Conservation (phyloP, 2,329 filamentous ascomycete species). For the Hypocreales sp. region DNA sequence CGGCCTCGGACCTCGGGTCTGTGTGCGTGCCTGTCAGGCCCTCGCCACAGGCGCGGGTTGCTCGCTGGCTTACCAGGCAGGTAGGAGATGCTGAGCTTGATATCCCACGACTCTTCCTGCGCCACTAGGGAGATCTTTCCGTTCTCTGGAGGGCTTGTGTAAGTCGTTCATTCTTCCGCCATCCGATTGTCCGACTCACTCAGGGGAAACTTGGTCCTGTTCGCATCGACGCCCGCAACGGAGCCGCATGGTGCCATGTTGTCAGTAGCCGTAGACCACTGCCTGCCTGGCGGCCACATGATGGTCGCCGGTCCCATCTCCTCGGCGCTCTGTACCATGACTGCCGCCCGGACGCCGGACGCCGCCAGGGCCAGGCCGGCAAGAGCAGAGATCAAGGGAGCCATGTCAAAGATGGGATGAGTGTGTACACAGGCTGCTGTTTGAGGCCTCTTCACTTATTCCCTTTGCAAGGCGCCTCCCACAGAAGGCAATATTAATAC, state of each 20-base stretch:
- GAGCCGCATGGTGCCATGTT: slow-evolving; percentile 44
- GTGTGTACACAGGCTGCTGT: too few relatives aligned
- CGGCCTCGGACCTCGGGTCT: slow-evolving; percentile 23
- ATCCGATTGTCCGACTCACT: slow-evolving; percentile 16
- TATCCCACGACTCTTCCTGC: slow-evolving; percentile 39
- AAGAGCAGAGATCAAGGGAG: too few relatives aligned
- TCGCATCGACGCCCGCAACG: slow-evolving; percentile 23
- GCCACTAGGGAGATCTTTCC: slow-evolving; percentile 39
- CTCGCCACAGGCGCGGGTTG: too few relatives aligned
- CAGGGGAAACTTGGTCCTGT: slow-evolving; percentile 41
- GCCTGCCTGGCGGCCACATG: slow-evolving; percentile 42
- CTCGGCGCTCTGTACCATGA: too few relatives aligned
- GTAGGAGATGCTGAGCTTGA: slow-evolving; percentile 38
- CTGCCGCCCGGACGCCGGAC: too few relatives aligned
- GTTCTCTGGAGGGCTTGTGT: slow-evolving; percentile 26
- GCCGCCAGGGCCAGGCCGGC: too few relatives aligned
- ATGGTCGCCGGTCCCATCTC: slow-evolving; percentile 18
- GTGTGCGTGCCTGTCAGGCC: too few relatives aligned
- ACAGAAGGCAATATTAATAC: too few relatives aligned
- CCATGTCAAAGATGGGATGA: too few relatives aligned
- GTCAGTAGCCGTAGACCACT: slow-evolving; percentile 37
- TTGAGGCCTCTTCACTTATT: too few relatives aligned
- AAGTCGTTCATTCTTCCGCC: not conserved
- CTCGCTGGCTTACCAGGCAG: slow-evolving; percentile 20
- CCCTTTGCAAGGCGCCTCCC: too few relatives aligned